Evolutionary conservation across 495 filamentous ascomycete genomes (phyloP).

Genomic region (Bacidia gigantensis): DNA sequence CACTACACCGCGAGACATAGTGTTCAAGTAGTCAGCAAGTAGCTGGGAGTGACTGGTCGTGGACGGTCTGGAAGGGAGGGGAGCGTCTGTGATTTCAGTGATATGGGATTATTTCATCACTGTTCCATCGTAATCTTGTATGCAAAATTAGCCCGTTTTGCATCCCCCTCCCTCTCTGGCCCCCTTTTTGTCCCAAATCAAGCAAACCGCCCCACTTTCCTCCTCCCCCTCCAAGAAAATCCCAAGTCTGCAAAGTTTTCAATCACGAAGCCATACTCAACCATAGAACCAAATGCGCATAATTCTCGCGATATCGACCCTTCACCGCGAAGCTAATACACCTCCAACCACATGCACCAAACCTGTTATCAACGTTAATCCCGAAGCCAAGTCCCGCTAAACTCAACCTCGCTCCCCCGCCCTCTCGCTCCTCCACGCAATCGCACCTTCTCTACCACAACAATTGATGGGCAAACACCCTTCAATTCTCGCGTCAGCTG

Average conservation of each 20-base stretch:
- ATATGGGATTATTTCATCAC: neutral
- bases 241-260: neutral
- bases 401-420: neutral
- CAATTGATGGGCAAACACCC: slow-evolving; percentile 8
- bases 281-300: too few relatives aligned
- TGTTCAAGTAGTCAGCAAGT: too few relatives aligned
- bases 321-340: neutral
- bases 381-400: neutral
- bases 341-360: too few relatives aligned
- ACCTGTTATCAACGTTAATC: too few relatives aligned
- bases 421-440: neutral
- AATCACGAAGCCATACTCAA: neutral
- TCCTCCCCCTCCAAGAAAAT: neutral
- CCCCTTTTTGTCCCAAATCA: neutral
- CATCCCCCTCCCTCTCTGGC: too few relatives aligned
- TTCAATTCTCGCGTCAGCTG: slow-evolving; percentile 7
- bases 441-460: slow-evolving; percentile 4
- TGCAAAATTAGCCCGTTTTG: neutral
- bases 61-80: neutral
- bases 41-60: too few relatives aligned
- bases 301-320: too few relatives aligned
- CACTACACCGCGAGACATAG: too few relatives aligned
- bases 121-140: neutral
- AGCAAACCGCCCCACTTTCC: slow-evolving; percentile 2
- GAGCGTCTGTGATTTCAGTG: neutral